Evolutionary conservation across 192 early-diverging fungal genomes (phyloP).

Genomic region (Obelidium mucronatum): DNA sequence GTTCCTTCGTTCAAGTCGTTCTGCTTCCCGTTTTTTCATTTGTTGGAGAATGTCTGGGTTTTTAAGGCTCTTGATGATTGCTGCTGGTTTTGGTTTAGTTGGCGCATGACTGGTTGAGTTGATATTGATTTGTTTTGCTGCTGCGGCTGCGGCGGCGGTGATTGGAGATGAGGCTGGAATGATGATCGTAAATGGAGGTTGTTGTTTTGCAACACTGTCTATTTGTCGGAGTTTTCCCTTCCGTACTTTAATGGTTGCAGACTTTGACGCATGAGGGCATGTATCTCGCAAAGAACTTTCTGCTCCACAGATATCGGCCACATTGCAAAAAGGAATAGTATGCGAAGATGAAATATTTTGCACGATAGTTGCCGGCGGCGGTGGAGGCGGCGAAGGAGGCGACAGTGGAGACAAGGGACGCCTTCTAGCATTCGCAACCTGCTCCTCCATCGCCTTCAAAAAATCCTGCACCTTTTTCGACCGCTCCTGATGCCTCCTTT

Average conservation of each 20-base stretch:
- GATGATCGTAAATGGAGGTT: neutral
- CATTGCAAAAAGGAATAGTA: neutral
- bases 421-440: neutral
- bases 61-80: slow-evolving; percentile 14
- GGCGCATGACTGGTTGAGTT: neutral
- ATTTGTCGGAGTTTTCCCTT: slow-evolving; percentile 2
- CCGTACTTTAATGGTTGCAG: neutral
- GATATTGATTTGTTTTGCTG: neutral
- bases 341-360: neutral
- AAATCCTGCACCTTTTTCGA: slow-evolving; percentile 12
- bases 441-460: slow-evolving; percentile 3
- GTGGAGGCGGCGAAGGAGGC: neutral
- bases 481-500: slow-evolving; percentile 15
- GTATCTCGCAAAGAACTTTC: too few relatives aligned
- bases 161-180: neutral
- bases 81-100: neutral
- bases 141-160: neutral
- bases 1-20: slow-evolving; percentile 6
- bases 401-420: neutral
- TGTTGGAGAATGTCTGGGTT: slow-evolving; percentile 1
- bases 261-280: too few relatives aligned
- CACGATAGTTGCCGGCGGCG: neutral
- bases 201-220: neutral
- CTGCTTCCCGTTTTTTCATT: slow-evolving; percentile 17
- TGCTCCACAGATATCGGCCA: too few relatives aligned